Conservation (phyloP, 768 basidiomycete species). For the Clitopilus passeckerianus region DNA sequence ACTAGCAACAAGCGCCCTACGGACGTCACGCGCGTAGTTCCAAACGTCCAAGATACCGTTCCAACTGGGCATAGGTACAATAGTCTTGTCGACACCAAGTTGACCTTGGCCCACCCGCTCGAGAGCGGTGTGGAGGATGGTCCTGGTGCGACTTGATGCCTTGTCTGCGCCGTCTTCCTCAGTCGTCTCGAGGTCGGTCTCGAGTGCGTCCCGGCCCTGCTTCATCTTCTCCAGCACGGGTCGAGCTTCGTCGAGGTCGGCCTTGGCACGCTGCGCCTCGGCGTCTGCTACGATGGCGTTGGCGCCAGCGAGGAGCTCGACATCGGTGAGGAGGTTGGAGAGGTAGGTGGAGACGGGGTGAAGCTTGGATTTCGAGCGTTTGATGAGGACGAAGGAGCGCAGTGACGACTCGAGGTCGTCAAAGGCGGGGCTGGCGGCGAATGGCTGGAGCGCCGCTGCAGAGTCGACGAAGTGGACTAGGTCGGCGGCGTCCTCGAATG, state of each 20-base stretch:
- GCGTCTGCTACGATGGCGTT: conserved; percentile 83
- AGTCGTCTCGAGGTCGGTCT: conserved; percentile 69
- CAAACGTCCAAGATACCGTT: conserved; percentile 79
- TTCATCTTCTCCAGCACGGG: conserved; percentile 91
- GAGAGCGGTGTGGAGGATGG: conserved; percentile 60
- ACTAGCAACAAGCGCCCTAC: conserved; percentile 69
- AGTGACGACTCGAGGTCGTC: conserved; percentile 86
- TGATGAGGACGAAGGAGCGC: conserved; percentile 92
- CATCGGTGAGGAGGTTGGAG: conserved; percentile 81
- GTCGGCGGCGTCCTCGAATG: conserved; percentile 86
- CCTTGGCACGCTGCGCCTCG: conserved; percentile 69
- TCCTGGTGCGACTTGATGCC: conserved; percentile 50
- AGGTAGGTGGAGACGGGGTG: conserved; percentile 92
- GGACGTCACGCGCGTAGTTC: conserved; percentile 84
- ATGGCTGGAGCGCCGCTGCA: conserved; percentile 63
- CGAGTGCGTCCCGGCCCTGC: conserved; percentile 63
- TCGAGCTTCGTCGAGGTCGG: conserved; percentile 60
- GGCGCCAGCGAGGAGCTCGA: conserved; percentile 80
- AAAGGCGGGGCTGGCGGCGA: conserved; percentile 65
- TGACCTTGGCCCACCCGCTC: conserved; percentile 75
- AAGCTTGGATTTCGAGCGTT: conserved; percentile 95
- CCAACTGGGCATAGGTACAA: conserved; percentile 66
- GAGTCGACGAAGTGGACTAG: conserved; percentile 99
- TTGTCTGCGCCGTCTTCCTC: conserved; percentile 71
- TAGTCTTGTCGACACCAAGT: conserved; percentile 47